Conservation (phyloP, 2,329 filamentous ascomycete genomes). For the Pezicula rhizophila region DNA sequence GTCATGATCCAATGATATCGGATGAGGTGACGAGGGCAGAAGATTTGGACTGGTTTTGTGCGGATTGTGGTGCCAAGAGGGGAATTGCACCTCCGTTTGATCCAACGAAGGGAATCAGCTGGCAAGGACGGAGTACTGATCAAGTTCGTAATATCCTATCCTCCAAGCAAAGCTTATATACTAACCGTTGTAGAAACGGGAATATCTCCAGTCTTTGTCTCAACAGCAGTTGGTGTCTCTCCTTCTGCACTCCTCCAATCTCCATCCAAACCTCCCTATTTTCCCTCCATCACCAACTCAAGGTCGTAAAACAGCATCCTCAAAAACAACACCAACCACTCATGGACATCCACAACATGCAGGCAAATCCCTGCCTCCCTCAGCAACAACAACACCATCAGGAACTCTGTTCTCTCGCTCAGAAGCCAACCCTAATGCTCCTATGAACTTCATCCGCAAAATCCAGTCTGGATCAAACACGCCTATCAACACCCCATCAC, state of each 20-base stretch:
- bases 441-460: conserved; percentile 35
- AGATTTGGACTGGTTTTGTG: conserved; percentile 67
- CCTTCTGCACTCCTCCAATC: conserved; percentile 53
- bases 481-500: not conserved
- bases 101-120: conserved; percentile 30
- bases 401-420: conserved; percentile 29
- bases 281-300: conserved; percentile 38
- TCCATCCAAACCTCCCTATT: conserved; percentile 60
- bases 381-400: conserved; percentile 25
- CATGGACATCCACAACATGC: conserved; percentile 14
- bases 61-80: conserved; percentile 47
- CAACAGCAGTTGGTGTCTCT: conserved; percentile 58
- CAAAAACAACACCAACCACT: conserved; percentile 13
- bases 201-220: conserved; percentile 56
- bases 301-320: conserved; percentile 4
- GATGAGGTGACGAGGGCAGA: conserved; percentile 61
- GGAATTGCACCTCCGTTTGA: conserved; percentile 34
- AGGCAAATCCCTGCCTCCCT: conserved; percentile 20
- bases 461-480: conserved; percentile 14
- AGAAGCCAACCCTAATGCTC: conserved; percentile 30
- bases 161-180: conserved; percentile 1
- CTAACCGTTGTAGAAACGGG: conserved; percentile 43
- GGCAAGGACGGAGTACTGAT: conserved; percentile 29
- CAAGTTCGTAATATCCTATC: conserved; percentile 29
- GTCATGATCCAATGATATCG: conserved; percentile 70